These are phyloP conservation scores for Lagerstroemia speciosa DNA, from an alignment of 345 rosid species.

Conservation along the genomic window DNA sequence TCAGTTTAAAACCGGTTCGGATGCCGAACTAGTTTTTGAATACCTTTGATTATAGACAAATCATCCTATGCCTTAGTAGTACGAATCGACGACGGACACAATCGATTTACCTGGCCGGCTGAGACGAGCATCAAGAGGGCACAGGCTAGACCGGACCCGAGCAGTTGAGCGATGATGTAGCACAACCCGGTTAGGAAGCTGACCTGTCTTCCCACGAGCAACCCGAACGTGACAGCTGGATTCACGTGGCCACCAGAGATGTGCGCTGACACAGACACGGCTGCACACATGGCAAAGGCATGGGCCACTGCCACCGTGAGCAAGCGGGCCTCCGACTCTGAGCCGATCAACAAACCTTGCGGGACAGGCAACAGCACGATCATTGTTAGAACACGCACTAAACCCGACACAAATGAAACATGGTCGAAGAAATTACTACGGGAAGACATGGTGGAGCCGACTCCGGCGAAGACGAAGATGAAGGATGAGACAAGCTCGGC, in stretches of 20 bases:
- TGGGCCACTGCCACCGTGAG: slow-evolving; percentile 9
- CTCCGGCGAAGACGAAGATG: slow-evolving; percentile 14
- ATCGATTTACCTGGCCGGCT: slow-evolving; percentile 8
- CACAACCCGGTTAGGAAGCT: slow-evolving; percentile 5
- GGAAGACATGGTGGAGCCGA: slow-evolving; percentile 11
- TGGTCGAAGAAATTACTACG: neutral
- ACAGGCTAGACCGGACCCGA: slow-evolving; percentile 14
- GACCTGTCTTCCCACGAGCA: slow-evolving; percentile 13
- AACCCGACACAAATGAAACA: neutral
- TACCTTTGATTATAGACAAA: too few relatives aligned
- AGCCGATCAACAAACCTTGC: neutral
- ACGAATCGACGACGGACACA: too few relatives aligned
- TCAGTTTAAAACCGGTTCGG: too few relatives aligned
- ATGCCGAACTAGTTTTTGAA: too few relatives aligned
- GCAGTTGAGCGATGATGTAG: slow-evolving; percentile 12
- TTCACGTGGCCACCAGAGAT: slow-evolving; percentile 20
- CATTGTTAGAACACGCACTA: neutral
- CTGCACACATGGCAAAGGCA: slow-evolving; percentile 12
- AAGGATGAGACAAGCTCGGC: slow-evolving; percentile 20
- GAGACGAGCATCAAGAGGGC: slow-evolving; percentile 10
- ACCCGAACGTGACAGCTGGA: slow-evolving; percentile 14
- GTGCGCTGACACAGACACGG: slow-evolving; percentile 6
- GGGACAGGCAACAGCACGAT: neutral
- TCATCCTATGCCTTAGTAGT: too few relatives aligned
- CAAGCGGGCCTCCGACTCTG: neutral